These are phyloP conservation scores for Knufia petricola DNA, from an alignment of 2,329 filamentous ascomycete genomes.

Conservation along the genomic window DNA sequence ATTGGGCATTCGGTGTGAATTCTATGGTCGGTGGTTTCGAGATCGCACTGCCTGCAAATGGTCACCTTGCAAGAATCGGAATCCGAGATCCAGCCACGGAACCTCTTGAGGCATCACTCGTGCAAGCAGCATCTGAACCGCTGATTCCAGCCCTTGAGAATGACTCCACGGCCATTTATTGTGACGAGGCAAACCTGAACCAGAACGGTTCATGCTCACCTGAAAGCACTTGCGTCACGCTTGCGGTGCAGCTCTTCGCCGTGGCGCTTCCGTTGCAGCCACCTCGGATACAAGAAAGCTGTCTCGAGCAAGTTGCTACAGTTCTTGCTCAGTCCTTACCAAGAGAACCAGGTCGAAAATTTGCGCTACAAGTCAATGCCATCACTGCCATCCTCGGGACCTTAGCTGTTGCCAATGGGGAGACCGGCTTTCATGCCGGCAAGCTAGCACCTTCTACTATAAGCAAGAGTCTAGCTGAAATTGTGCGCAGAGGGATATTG, in stretches of 20 bases:
- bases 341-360: conserved; percentile 76
- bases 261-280: conserved; percentile 83
- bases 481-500: conserved; percentile 56
- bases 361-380: conserved; percentile 85
- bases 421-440: conserved; percentile 63
- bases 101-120: conserved; percentile 28
- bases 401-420: conserved; percentile 73
- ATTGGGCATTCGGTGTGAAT: conserved; percentile 87
- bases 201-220: conserved; percentile 45
- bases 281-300: conserved; percentile 87
- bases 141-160: conserved; percentile 42
- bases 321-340: conserved; percentile 66
- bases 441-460: conserved; percentile 65
- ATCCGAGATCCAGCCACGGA: conserved; percentile 56
- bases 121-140: conserved; percentile 18
- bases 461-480: conserved; percentile 53
- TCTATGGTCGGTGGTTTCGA: conserved; percentile 72
- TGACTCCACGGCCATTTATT: conserved; percentile 44
- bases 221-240: conserved; percentile 86
- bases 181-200: conserved; percentile 11
- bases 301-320: conserved; percentile 84
- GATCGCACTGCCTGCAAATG: conserved; percentile 52
- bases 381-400: conserved; percentile 70
- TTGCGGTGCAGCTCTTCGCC: conserved; percentile 86
- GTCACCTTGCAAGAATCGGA: conserved; percentile 37